These are phyloP conservation scores for Vitis hybrid DNA, from an alignment of 177 flowering plant species.

Conservation along the genomic window DNA sequence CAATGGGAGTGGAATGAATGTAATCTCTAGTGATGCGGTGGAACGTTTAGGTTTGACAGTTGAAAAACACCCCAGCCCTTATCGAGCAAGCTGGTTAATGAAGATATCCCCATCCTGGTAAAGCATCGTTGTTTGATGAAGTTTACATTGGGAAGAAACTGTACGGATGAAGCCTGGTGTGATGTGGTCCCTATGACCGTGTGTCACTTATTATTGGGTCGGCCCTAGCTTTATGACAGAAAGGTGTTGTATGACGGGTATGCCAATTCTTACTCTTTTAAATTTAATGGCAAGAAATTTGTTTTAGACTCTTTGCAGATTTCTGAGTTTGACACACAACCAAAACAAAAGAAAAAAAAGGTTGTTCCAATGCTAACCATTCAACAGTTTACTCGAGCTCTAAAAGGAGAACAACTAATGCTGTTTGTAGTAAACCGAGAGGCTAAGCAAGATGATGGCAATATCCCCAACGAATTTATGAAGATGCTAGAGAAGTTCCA, in stretches of 20 bases:
- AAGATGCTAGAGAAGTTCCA: too few relatives aligned
- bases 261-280: background rate
- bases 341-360: background rate
- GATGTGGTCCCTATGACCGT: background rate
- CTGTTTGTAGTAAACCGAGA: too few relatives aligned
- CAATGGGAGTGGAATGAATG: too few relatives aligned
- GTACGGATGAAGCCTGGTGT: background rate
- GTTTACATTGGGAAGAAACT: background rate
- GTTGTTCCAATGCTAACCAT: background rate
- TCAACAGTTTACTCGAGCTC: background rate
- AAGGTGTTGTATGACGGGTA: background rate
- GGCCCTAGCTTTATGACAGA: background rate
- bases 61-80: too few relatives aligned
- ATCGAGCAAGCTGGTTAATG: constrained; percentile 1
- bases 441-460: too few relatives aligned
- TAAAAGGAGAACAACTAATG: background rate
- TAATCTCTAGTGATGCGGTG: too few relatives aligned
- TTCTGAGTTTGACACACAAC: background rate
- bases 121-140: constrained; percentile 4
- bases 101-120: background rate
- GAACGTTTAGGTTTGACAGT: too few relatives aligned
- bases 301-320: background rate
- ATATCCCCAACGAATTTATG: too few relatives aligned
- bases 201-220: background rate
- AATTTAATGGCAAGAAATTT: background rate